A percentile compares a stretch with the other conserved stretches of the same genome.
phyloP scores from a whole-genome alignment of 2,329 filamentous ascomycete species.

The Trichoderma arundinaceum region DNA sequence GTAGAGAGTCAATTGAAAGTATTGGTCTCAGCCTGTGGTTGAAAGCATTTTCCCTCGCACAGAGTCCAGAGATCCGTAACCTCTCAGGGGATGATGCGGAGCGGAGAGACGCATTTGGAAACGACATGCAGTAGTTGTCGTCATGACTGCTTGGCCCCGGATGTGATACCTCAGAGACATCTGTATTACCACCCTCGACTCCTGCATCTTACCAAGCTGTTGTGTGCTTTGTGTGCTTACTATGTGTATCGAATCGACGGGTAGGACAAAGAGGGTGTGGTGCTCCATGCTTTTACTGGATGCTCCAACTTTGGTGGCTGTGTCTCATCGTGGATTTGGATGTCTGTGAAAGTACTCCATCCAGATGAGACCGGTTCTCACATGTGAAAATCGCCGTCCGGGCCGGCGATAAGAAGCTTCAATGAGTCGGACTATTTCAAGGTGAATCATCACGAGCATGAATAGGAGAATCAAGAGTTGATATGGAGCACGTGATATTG shows the following conservation, averaged over 20 bases:
- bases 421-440: neutral
- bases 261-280: constrained; percentile 18
- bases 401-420: neutral
- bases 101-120: neutral
- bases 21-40: neutral
- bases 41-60: neutral
- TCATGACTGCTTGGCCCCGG: neutral
- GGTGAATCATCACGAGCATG: neutral
- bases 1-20: neutral
- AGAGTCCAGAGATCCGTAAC: neutral
- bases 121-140: neutral
- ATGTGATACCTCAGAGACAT: neutral
- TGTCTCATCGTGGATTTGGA: constrained; percentile 2
- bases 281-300: constrained; percentile 4
- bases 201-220: neutral
- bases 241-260: constrained; percentile 8
- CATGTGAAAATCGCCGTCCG: constrained; percentile 8
- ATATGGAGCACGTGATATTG: neutral
- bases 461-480: neutral
- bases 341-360: neutral
- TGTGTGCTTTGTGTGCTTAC: neutral
- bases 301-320: neutral
- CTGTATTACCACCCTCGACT: neutral
- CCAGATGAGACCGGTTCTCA: neutral
- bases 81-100: neutral